These are phyloP conservation scores for Colletotrichum tropicicola DNA, from an alignment of 2,329 filamentous ascomycete species.

Conservation along the genomic window DNA sequence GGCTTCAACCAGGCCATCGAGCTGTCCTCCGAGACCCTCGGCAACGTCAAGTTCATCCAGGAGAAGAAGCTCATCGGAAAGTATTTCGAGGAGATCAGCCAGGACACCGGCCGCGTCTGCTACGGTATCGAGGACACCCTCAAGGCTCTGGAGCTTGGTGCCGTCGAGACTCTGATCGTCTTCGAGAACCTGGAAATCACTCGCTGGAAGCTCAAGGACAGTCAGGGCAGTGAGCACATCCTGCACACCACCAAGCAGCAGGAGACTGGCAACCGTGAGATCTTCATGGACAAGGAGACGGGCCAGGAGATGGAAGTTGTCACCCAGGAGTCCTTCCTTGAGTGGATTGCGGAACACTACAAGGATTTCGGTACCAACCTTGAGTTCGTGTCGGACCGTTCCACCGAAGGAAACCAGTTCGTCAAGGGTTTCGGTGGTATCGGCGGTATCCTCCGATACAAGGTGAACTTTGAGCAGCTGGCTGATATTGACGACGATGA, in stretches of 20 bases:
- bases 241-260: slow-evolving; percentile 90
- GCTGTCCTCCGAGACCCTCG: slow-evolving; percentile 90
- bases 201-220: slow-evolving; percentile 88
- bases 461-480: slow-evolving; percentile 99
- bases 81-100: slow-evolving; percentile 99
- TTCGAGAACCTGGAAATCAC: slow-evolving; percentile 97
- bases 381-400: slow-evolving; percentile 97
- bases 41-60: slow-evolving; percentile 99
- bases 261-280: slow-evolving; percentile 77
- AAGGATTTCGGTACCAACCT: slow-evolving; percentile 96
- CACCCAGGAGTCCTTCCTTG: slow-evolving; percentile 91
- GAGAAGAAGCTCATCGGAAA: slow-evolving; percentile 99
- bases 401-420: slow-evolving; percentile 98
- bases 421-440: slow-evolving; percentile 99
- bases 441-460: slow-evolving; percentile 96
- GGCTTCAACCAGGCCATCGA: slow-evolving; percentile 99
- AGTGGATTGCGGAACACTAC: slow-evolving; percentile 99
- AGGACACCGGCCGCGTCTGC: slow-evolving; percentile 96
- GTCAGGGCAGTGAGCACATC: slow-evolving; percentile 75
- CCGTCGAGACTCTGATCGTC: slow-evolving; percentile 92
- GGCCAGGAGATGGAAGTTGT: slow-evolving; percentile 97
- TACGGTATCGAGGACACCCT: slow-evolving; percentile 98
- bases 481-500: slow-evolving; percentile 90
- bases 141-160: slow-evolving; percentile 95
- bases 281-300: slow-evolving; percentile 95